phyloP scores from a whole-genome alignment of 805 yeast genomes.

The Phaffomyces thermotolerans region DNA sequence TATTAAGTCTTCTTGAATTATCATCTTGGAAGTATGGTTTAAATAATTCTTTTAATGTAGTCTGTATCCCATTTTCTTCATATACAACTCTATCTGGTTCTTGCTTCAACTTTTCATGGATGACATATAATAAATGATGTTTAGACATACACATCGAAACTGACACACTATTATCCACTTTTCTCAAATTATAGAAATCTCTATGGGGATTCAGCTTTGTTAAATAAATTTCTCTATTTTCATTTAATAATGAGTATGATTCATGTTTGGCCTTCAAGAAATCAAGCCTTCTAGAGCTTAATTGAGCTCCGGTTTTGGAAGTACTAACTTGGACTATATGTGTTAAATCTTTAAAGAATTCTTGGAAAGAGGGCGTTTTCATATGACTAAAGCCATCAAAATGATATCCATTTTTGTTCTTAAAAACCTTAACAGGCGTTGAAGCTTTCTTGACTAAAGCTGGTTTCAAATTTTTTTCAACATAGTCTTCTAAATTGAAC shows the following conservation, averaged over 20 bases:
- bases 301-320: slow-evolving; percentile 6
- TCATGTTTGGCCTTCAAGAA: slow-evolving; percentile 31
- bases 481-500: slow-evolving; percentile 27
- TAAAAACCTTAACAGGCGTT: too few relatives aligned
- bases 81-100: slow-evolving; percentile 32
- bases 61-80: slow-evolving; percentile 17
- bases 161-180: slow-evolving; percentile 77
- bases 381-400: slow-evolving; percentile 1
- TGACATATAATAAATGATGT: slow-evolving; percentile 55
- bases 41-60: slow-evolving; percentile 21
- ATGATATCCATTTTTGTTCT: not conserved
- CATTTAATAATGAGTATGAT: slow-evolving; percentile 27
- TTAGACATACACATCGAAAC: slow-evolving; percentile 98
- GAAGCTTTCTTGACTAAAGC: too few relatives aligned
- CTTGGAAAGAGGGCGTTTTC: slow-evolving; percentile 23
- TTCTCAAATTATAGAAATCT: slow-evolving; percentile 37
- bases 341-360: slow-evolving; percentile 26
- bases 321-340: slow-evolving; percentile 16
- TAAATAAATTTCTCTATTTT: slow-evolving; percentile 28
- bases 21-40: slow-evolving; percentile 26
- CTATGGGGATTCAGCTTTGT: slow-evolving; percentile 34
- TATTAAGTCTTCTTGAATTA: slow-evolving; percentile 20
- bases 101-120: slow-evolving; percentile 28
- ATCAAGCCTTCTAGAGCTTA: slow-evolving; percentile 23
- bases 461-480: slow-evolving; percentile 6